phyloP scores from a whole-genome alignment of 1,284 basidiomycete species.

The Cryptococcus hybrid region DNA sequence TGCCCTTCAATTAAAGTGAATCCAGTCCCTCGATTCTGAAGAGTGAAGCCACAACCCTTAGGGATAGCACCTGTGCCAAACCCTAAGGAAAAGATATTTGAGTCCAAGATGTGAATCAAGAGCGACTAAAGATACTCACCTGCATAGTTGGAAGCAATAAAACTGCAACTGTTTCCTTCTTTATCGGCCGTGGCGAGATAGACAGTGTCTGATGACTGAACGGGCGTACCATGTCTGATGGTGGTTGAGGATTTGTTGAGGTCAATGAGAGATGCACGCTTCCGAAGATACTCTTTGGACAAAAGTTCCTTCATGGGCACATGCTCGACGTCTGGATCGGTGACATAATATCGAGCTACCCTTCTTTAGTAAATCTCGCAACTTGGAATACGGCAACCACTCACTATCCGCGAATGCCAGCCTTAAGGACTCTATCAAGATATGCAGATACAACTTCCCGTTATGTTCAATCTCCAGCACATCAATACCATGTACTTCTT shows the following conservation, averaged over 20 bases:
- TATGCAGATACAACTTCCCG: slow-evolving; percentile 80
- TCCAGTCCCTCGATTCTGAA: slow-evolving; percentile 88
- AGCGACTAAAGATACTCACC: too few species aligned
- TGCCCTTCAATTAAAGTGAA: slow-evolving; percentile 79
- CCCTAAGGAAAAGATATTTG: slow-evolving; percentile 31
- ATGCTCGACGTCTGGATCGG: slow-evolving; percentile 73
- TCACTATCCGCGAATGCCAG: slow-evolving; percentile 37
- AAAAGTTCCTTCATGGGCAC: slow-evolving; percentile 75
- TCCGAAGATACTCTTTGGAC: slow-evolving; percentile 77
- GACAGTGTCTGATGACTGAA: slow-evolving; percentile 80
- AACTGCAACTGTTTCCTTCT: slow-evolving; percentile 92
- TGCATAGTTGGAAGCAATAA: slow-evolving; percentile 65
- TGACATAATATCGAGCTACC: slow-evolving; percentile 71
- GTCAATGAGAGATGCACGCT: slow-evolving; percentile 78
- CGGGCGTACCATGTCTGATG: slow-evolving; percentile 59
- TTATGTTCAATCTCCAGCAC: slow-evolving; percentile 82
- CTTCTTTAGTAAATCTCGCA: background rate
- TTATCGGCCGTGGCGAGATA: slow-evolving; percentile 86
- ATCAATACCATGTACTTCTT: slow-evolving; percentile 67
- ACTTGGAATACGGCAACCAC: background rate
- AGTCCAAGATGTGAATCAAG: slow-evolving; percentile 1
- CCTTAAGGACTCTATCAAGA: slow-evolving; percentile 65
- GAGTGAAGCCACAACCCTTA: slow-evolving; percentile 88
- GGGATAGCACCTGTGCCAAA: slow-evolving; percentile 71
- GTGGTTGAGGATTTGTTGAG: slow-evolving; percentile 62